Evolutionary conservation across 2,329 filamentous ascomycete species (phyloP), one percentile per base, ranked within the genome.

Genomic region (Cryphonectria carpinicola): DNA sequence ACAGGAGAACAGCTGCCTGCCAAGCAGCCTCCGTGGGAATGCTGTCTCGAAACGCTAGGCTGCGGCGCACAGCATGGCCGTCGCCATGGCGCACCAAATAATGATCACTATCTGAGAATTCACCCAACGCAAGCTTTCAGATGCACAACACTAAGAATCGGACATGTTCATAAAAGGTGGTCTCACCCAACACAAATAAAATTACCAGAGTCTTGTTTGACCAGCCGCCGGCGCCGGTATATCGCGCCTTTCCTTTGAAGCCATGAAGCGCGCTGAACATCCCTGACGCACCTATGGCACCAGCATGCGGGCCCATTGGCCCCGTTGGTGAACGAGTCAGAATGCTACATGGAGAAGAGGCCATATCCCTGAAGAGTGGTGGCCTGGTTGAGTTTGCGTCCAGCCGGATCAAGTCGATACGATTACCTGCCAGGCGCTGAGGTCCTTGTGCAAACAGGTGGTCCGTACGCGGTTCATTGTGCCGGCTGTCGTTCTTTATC

Each of bases 251-350:
- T 39, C 28, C 37, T 39, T 37, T 22, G 13, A 25, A 25, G 41
- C 56, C 32, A 32, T 41, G 56, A 52, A 52, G 41, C 41, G 56
- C 56, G 56, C 41, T 54, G 32, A 4, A 63, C 58, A 68, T 63
- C 25, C 54, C 56, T 60, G 65, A 10, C 37, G 41, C 25, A 19
- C 46, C 46, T n/a, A 49, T 11, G 46, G 22, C 19, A n/a, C 17
- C 17, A 32, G 43, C 17, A 32, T 32, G 22, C 28, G 41, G 63
- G 28, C 41, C 25, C 43, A 22, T 32, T 22, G 25, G 58, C 35
- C 22, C 41, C 25, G 28, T 41, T 49, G 41, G 22, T 65, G 41
- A 17, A 32, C 63, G 41, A 65, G 63, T 65, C 25, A 52, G 32
- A 64, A 46, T 10, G 60, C 37, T 39, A 39, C 61, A 39, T 22